Conservation (phyloP, 2,329 filamentous ascomycete genomes). For the Eurotiales sp. region DNA sequence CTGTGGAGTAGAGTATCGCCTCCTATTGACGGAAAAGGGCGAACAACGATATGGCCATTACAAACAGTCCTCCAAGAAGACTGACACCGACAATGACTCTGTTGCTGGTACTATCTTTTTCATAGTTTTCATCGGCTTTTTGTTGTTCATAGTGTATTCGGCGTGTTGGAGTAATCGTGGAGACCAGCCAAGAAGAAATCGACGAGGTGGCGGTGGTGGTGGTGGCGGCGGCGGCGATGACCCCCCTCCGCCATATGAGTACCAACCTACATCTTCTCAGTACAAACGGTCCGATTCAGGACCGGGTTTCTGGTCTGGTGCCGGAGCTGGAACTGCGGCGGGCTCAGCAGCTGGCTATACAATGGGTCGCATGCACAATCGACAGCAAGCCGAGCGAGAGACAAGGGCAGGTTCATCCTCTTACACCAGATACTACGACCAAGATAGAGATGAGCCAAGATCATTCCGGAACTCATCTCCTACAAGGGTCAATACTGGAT, state of each 20-base stretch:
- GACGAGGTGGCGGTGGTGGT: constrained; percentile 30
- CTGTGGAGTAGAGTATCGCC: constrained; percentile 85
- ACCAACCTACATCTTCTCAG: constrained; percentile 21
- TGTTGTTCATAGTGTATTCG: constrained; percentile 23
- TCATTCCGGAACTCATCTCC: constrained; percentile 32
- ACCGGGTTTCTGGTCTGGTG: constrained; percentile 48
- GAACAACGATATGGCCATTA: constrained; percentile 62
- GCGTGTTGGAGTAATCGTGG: constrained; percentile 15
- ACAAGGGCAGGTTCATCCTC: constrained; percentile 3
- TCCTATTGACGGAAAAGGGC: constrained; percentile 73
- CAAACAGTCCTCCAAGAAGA: constrained; percentile 13
- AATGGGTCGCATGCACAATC: constrained; percentile 8
- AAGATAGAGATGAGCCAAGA: constrained; percentile 32
- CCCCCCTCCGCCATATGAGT: constrained; percentile 41
- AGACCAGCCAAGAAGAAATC: constrained; percentile 29
- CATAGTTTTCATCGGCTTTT: constrained; percentile 6
- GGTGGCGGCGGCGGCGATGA: constrained; percentile 33
- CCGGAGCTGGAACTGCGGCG: constrained; percentile 38
- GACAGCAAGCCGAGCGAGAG: not conserved
- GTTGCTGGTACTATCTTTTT: no score
- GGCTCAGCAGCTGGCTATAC: constrained; percentile 30
- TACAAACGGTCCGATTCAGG: constrained; percentile 30
- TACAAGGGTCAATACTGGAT: constrained; percentile 38
- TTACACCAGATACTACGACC: constrained; percentile 17
- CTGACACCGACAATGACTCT: no score